A percentile compares a stretch with the other conserved stretches of the same genome.
Evolutionary conservation across 257 asterid genomes (phyloP).

Genomic region (Lycium ferocissimum): DNA sequence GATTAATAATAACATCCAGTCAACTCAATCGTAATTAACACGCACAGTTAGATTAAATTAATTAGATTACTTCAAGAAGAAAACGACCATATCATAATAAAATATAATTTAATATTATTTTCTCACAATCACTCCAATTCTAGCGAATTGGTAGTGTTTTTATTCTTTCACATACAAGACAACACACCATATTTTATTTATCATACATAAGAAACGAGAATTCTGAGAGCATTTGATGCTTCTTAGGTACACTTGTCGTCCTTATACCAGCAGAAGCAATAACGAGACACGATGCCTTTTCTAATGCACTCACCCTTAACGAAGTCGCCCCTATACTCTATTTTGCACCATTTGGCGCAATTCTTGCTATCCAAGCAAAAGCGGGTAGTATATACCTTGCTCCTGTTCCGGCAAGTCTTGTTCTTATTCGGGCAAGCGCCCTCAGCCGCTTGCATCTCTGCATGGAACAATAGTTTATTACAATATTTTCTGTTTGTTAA

Average conservation of each 20-base stretch:
- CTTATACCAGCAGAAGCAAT: neutral
- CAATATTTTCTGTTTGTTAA: neutral
- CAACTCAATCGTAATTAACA: too few species aligned
- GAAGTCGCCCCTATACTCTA: neutral
- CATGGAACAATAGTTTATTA: neutral
- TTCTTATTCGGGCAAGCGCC: neutral
- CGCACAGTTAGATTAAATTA: too few species aligned
- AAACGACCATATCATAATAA: neutral
- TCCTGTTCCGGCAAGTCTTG: neutral
- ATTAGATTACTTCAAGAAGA: neutral
- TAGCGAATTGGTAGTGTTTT: neutral
- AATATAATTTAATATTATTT: neutral
- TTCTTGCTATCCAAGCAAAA: neutral
- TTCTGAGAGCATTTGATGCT: neutral
- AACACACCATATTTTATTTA: neutral
- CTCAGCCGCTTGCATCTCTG: slow-evolving; percentile 27
- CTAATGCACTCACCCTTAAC: neutral
- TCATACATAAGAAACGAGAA: neutral
- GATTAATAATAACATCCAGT: too few species aligned
- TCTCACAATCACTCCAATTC: slow-evolving; percentile 12
- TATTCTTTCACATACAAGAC: neutral
- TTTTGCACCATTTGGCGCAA: neutral
- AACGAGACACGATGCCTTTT: neutral
- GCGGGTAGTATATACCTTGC: neutral
- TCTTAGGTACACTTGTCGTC: neutral